Base-by-base conservation (phyloP, 2,329 filamentous ascomycete genomes). In the Colletotrichum sp. region DNA sequence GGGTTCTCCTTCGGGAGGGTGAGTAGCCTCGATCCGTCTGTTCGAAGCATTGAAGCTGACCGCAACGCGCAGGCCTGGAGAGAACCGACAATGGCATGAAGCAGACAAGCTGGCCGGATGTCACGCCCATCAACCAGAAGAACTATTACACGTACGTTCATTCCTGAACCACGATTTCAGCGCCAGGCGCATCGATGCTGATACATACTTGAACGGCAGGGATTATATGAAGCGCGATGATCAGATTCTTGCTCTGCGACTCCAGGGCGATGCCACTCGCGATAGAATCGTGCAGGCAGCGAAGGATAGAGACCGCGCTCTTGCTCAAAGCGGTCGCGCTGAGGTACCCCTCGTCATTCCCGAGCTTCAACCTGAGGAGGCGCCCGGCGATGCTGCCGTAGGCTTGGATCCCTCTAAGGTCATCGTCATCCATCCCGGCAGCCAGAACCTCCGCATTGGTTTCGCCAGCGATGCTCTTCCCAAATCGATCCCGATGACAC, bases 161-260 rank as follows among this genome's bases (percentile, higher is more conserved):
- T 44, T 12, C 8, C 6, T 24, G 9, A 28, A 18, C 4, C 18
- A 8, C 30, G 7, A 18, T 10, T 15, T 5, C 21, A 8, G 3
- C 21, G 15, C 21, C 16, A 12, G 13, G 21, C 59, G 76, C 71
- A 73, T 34, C 26, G 26, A 71, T 77, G 71, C 79, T 83, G 76
- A 84, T 78, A 30, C 36, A 32, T 63, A 71, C 76, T 57, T 79
- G 67, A 72, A 74, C 62, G 70, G 36, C 80, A 98, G 96, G 77
- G 97, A 99, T 83, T 99, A 98, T 81, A 95, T 99, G 87, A 99
- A 99, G 88, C 94, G 96, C 82, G 97, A 99, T 88, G 97, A 99
- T 81, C 97, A 99, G 87, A 93, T 98, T 76, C 92, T 99, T 39
- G 95, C 96, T 15, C 92, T 96, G 72, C 93, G 97, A 81, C 91